A percentile compares a stretch with the other conserved stretches of the same genome.
Evolutionary conservation across 208 protist genomes (phyloP).

Genomic region (Endotrypanum monterogeii): DNA sequence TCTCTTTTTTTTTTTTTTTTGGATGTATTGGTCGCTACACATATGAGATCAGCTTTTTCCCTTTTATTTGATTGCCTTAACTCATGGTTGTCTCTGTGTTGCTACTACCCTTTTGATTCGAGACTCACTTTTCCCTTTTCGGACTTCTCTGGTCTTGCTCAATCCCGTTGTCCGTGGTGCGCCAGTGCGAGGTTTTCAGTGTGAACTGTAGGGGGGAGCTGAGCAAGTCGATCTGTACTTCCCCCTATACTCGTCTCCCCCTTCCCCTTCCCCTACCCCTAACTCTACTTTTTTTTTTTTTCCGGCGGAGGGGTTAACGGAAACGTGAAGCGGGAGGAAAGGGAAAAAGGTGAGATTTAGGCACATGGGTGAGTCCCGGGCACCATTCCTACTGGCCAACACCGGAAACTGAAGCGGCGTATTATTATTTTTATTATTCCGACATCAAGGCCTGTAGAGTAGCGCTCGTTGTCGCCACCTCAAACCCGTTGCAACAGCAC

Average conservation of each 20-base stretch:
- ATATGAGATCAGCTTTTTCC: not conserved
- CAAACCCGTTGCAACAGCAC: not conserved
- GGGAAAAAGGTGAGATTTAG: too few relatives aligned
- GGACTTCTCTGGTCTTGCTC: not conserved
- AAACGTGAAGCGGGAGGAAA: too few relatives aligned
- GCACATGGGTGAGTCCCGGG: not conserved
- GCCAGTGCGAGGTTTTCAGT: not conserved
- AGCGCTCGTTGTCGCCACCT: not conserved
- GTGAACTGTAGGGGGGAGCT: not conserved
- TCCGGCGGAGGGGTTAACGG: too few relatives aligned
- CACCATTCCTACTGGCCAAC: too few relatives aligned
- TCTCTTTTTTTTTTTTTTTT: not conserved
- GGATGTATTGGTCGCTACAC: not conserved
- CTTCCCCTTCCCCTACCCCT: not conserved
- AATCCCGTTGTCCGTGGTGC: too few relatives aligned
- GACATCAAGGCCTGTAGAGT: too few relatives aligned
- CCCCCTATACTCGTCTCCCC: too few relatives aligned
- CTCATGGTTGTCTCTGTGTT: not conserved
- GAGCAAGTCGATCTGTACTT: too few relatives aligned
- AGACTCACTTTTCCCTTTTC: not conserved
- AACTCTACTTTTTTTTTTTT: not conserved
- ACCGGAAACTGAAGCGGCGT: too few relatives aligned
- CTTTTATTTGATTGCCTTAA: not conserved
- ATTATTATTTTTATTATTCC: too few relatives aligned
- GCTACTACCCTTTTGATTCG: not conserved